Evolutionary conservation across 2,329 filamentous ascomycete genomes (phyloP), one percentile per base, ranked within the genome.

Genomic region (Calcarisporium arbuscula): DNA sequence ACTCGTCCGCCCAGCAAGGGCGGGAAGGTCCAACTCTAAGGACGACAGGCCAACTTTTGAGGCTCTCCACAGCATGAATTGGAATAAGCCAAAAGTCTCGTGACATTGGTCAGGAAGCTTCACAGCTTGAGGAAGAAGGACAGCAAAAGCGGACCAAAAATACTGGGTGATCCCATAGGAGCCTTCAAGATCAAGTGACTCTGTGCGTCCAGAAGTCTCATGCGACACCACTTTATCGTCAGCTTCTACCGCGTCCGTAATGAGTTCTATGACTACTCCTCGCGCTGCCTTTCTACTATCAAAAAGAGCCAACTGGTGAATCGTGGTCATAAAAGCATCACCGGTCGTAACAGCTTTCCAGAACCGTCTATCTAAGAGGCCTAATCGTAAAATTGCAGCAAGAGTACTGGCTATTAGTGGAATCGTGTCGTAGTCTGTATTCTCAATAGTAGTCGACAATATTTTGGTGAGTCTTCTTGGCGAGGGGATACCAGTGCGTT

Each of bases 1-100:
- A 20, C 58, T 51, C 5, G 45, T 30, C 16, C 50, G 43, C 19
- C 50, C 35, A 8, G 60, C 49, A 35, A 67, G 45, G 5, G 37
- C 34, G 5, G 45, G 39, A 3, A 60, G 44, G 12, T 57, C 37
- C 5, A 58, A 45, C 5, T 58, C 53, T 8, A 56, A 53, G n/a
- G 49, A 41, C 12, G 38, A 42, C 19, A n/a, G n/a, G n/a, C n/a
- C n/a, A n/a, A 32, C 34, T 4, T 20, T 29, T 5, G 36, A 37
- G 19, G 70, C 47, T 21, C 52, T 58, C 32, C 53, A 49, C 21
- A 73, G 57, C 14, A 74, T 50, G 5, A 49, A 48, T 15, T 61
- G 51, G 20, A 63, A 56, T 14, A 73, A 43, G 4, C 45, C 43
- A 34, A 77, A 65, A 12, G 69, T 48, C 31, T 75, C 68, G 17